These are phyloP conservation scores for Macroventuria anomochaeta DNA, from an alignment of 2,329 filamentous ascomycete genomes.

Conservation along the genomic window DNA sequence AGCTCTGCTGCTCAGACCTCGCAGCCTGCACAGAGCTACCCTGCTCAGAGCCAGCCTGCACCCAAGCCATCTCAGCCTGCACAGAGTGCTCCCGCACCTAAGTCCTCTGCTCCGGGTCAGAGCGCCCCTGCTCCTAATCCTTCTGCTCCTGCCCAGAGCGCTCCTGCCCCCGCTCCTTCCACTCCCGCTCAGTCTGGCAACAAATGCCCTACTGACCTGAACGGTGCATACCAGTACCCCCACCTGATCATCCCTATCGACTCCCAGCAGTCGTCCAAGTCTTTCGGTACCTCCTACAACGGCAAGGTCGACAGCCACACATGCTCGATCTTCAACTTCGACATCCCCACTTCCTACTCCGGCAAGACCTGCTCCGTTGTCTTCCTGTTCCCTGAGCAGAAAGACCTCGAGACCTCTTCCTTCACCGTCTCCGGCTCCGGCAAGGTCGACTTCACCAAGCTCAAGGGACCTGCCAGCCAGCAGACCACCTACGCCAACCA, in stretches of 20 bases:
- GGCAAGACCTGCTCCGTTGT: conserved; percentile 68
- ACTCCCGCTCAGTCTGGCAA: conserved; percentile 7
- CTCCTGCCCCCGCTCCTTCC: conserved; percentile 3
- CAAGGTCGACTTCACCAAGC: conserved; percentile 59
- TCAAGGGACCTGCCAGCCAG: conserved; percentile 55
- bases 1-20: neutral
- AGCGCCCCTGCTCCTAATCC: conserved; percentile 4
- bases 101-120: conserved; percentile 2
- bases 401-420: conserved; percentile 65
- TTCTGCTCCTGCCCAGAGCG: conserved; percentile 5
- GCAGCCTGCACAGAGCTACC: neutral
- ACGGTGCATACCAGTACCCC: conserved; percentile 55
- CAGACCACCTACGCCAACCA: conserved; percentile 62
- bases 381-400: conserved; percentile 68
- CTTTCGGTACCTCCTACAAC: conserved; percentile 62
- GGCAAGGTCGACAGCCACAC: conserved; percentile 55
- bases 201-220: conserved; percentile 33
- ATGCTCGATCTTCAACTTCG: conserved; percentile 72
- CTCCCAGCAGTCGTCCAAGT: conserved; percentile 58
- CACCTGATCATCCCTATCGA: conserved; percentile 69
- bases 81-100: conserved; percentile 2
- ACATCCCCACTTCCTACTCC: conserved; percentile 61
- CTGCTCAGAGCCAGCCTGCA: neutral
- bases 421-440: conserved; percentile 64
- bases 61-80: neutral